Evolutionary conservation across 2,329 filamentous ascomycete species (phyloP).

Genomic region (Tolypocladium inflatum): DNA sequence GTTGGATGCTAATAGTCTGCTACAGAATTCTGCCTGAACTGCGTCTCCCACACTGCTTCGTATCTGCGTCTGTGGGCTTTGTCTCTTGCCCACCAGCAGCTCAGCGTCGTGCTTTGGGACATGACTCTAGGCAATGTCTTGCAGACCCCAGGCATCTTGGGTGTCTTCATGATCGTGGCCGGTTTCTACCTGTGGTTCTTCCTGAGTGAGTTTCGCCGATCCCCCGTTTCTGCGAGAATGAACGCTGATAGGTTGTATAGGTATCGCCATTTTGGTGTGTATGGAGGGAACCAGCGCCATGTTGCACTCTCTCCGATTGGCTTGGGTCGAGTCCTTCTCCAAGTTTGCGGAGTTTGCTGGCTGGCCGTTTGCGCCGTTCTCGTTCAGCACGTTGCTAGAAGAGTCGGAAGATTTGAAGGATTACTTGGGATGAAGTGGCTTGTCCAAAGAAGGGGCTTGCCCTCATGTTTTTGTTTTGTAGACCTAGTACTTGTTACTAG

Average conservation of each 20-base stretch:
- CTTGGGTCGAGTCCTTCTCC: conserved; percentile 97
- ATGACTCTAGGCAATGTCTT: conserved; percentile 88
- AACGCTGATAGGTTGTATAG: conserved; percentile 19
- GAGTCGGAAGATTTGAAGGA: conserved; percentile 61
- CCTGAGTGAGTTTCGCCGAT: conserved; percentile 39
- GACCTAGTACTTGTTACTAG: conserved; percentile 11
- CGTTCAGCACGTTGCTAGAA: conserved; percentile 74
- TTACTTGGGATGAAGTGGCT: conserved; percentile 34
- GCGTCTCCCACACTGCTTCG: conserved; percentile 95
- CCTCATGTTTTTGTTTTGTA: conserved; percentile 15
- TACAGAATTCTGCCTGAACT: conserved; percentile 95
- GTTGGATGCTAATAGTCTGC: conserved; percentile 16
- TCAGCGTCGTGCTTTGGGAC: conserved; percentile 89
- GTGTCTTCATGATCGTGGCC: conserved; percentile 71
- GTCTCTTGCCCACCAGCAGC: conserved; percentile 94
- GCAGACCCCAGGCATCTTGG: conserved; percentile 51
- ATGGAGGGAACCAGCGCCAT: conserved; percentile 97
- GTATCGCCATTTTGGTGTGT: conserved; percentile 62
- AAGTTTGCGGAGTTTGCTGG: conserved; percentile 93
- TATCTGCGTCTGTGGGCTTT: conserved; percentile 98
- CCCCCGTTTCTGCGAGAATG: neutral
- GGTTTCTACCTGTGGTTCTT: conserved; percentile 88
- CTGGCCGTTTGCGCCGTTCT: conserved; percentile 80
- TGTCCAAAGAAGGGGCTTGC: conserved; percentile 1
- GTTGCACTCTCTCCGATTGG: conserved; percentile 83